Percentiles rank a stretch among this genome's conserved stretches.
Evolutionary conservation across 2,329 filamentous ascomycete genomes (phyloP).

Genomic region (Aspergillus felis): DNA sequence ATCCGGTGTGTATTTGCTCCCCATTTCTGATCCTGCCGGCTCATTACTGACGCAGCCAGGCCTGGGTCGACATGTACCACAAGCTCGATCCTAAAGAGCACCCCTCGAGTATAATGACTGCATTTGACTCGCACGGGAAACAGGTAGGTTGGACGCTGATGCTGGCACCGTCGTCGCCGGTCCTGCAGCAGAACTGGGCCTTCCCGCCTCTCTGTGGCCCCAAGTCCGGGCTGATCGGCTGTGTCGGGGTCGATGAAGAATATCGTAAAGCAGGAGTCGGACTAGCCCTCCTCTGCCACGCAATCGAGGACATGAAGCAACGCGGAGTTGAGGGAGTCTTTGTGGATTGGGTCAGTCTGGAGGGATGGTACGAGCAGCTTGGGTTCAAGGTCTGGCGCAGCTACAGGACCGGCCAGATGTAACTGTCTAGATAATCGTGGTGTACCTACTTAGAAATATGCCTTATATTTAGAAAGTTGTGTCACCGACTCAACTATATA

Average conservation of each 20-base stretch:
- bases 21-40: not conserved
- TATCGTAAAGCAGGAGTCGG: slow-evolving; percentile 40
- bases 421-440: not conserved
- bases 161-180: slow-evolving; percentile 30
- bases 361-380: slow-evolving; percentile 44
- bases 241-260: slow-evolving; percentile 40
- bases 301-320: slow-evolving; percentile 42
- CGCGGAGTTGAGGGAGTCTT: slow-evolving; percentile 42
- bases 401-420: slow-evolving; percentile 33
- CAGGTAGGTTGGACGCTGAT: slow-evolving; percentile 47
- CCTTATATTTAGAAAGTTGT: not conserved
- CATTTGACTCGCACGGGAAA: slow-evolving; percentile 33
- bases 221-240: slow-evolving; percentile 44
- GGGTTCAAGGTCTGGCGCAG: slow-evolving; percentile 40
- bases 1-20: slow-evolving; percentile 23
- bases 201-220: slow-evolving; percentile 38
- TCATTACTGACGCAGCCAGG: slow-evolving; percentile 19
- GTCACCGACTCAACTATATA: too few species aligned
- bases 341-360: slow-evolving; percentile 43
- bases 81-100: slow-evolving; percentile 31
- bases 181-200: slow-evolving; percentile 35
- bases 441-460: not conserved
- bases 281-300: slow-evolving; percentile 41
- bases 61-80: slow-evolving; percentile 42
- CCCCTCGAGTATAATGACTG: slow-evolving; percentile 41